phyloP scores from a whole-genome alignment of 306 rosid species.

The Rosa lucieae region DNA sequence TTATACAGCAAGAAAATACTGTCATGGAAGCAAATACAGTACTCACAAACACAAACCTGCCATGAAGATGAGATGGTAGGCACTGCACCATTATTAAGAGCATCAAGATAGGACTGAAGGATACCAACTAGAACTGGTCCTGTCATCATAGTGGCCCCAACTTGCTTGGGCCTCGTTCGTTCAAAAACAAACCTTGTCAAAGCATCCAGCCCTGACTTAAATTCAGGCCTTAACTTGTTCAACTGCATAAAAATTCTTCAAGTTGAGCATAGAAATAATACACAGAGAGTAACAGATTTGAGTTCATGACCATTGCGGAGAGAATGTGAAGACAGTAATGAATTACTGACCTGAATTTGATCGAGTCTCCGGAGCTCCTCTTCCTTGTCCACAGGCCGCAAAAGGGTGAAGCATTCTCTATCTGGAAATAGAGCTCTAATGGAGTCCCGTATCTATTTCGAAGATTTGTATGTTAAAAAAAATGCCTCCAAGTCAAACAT shows the following conservation, averaged over 20 bases:
- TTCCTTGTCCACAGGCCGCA: slow-evolving; percentile 88
- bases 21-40: not conserved
- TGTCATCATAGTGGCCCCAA: slow-evolving; percentile 93
- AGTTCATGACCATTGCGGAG: not conserved
- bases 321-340: not conserved
- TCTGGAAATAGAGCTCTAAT: slow-evolving; percentile 93
- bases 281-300: not conserved
- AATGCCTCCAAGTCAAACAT: slow-evolving; percentile 22
- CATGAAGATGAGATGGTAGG: slow-evolving; percentile 94
- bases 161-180: slow-evolving; percentile 94
- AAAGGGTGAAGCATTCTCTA: slow-evolving; percentile 93
- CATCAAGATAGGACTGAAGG: slow-evolving; percentile 81
- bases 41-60: slow-evolving; percentile 62
- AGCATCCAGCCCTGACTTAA: slow-evolving; percentile 76
- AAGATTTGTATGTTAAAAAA: slow-evolving; percentile 27
- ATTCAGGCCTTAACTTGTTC: slow-evolving; percentile 82
- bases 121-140: slow-evolving; percentile 90
- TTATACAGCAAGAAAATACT: not conserved
- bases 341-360: slow-evolving; percentile 64
- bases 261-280: slow-evolving; percentile 12
- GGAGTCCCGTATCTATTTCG: slow-evolving; percentile 80
- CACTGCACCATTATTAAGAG: slow-evolving; percentile 94
- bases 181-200: slow-evolving; percentile 83
- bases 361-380: slow-evolving; percentile 84
- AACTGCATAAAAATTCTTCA: slow-evolving; percentile 47